Base-by-base conservation (phyloP, 345 rosid genomes). In the Carallia brachiata region DNA sequence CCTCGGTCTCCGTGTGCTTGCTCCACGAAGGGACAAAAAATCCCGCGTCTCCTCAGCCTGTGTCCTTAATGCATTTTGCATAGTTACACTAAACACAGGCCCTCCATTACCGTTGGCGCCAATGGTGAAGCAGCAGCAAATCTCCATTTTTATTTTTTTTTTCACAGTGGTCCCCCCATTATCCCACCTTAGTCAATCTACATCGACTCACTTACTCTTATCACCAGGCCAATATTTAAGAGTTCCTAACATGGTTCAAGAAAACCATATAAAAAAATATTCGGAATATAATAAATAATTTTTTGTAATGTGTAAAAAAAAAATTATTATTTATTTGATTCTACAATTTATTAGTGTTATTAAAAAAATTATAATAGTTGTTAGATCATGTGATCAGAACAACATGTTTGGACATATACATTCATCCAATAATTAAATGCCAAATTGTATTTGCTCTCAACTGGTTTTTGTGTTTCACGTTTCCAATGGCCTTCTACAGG, bases 401-500 rank as follows among this genome's bases (percentile, higher is more conserved):
- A 23, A 23, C 23, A 23, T 23, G 23, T 23, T 23, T 23, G 23
- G 23, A 23, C 23, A 23, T 23, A 23, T 23, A 23, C 23, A 23
- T 23, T 23, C 23, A 23, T 23, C n/a, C 28, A 56, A 27, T 12
- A 23, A 3, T 19, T 56, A 27, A 56, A 56, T 44, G 50, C 16
- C 34, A 56, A 23, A 15, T 44, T 39, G 36, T 23, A 23, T 65
- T 37, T 56, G 57, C 12, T 18, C n/a, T 56, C 62, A 17, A 27
- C 28, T 64, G 60, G 48, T 31, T 59, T 34, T 39, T 55, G 31
- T 32, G 55, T 69, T 32, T 74, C 0, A 56, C 18, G 27, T 62
- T 66, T 62, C 58, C 7, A 62, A 79, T 79, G 83, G 77, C 67
- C 72, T 62, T 73, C 55, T 47, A 36, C 12, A 12, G 71, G 73